phyloP scores from a whole-genome alignment of 345 rosid species.

The Populus pruinosa region DNA sequence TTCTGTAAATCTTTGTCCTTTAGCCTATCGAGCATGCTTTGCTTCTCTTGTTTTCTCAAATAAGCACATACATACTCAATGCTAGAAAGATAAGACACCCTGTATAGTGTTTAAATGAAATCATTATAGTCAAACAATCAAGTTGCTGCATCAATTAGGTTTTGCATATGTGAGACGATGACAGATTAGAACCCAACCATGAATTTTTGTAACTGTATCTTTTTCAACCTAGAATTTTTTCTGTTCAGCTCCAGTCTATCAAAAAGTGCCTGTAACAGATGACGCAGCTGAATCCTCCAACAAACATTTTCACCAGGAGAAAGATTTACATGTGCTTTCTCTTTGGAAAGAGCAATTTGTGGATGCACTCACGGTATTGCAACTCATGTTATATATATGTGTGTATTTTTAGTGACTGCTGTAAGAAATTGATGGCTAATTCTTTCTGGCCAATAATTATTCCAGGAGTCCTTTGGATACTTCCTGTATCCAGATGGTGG shows the following conservation, averaged over 20 bases:
- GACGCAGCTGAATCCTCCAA: slow-evolving; percentile 40
- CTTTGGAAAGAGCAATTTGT: slow-evolving; percentile 77
- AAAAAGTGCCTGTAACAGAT: slow-evolving; percentile 39
- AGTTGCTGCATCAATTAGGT: not conserved
- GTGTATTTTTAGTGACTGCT: not conserved
- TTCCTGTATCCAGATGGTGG: not conserved
- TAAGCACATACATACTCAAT: not conserved
- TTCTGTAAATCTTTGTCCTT: no score
- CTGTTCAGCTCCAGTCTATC: slow-evolving; percentile 46
- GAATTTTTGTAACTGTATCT: not conserved
- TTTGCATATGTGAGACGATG: not conserved
- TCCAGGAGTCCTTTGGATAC: not conserved
- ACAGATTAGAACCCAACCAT: no score
- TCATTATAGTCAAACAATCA: not conserved
- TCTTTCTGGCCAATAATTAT: not conserved
- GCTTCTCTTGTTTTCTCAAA: not conserved
- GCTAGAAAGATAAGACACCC: not conserved
- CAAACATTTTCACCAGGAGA: slow-evolving; percentile 27
- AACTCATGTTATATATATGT: not conserved
- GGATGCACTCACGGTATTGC: slow-evolving; percentile 59
- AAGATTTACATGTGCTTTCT: slow-evolving; percentile 31
- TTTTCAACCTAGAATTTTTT: slow-evolving; percentile 9
- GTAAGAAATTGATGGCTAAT: slow-evolving; percentile 5
- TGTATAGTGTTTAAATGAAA: no score
- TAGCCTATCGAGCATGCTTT: not conserved